These are phyloP conservation scores for Camellia japonica DNA, from an alignment of 148 eudicot species.

Conservation along the genomic window DNA sequence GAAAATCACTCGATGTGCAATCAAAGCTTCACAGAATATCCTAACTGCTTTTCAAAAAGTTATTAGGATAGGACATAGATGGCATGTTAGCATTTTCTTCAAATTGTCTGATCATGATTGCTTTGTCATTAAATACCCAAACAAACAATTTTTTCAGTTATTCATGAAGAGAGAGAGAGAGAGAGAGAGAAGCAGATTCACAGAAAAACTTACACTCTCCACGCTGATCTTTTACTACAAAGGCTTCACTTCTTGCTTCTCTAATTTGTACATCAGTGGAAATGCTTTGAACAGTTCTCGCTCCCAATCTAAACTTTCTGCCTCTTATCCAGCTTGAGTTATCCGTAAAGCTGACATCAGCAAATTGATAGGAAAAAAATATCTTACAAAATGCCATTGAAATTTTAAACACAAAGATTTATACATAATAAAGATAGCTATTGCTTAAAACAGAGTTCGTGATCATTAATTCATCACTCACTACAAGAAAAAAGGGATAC, in stretches of 20 bases:
- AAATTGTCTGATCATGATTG: background rate
- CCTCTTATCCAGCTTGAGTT: constrained; percentile 90
- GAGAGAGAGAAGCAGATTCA: background rate
- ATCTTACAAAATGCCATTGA: too few relatives aligned
- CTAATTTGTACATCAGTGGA: constrained; percentile 38
- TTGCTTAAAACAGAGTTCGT: too few relatives aligned
- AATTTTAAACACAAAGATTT: too few relatives aligned
- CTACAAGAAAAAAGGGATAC: too few relatives aligned
- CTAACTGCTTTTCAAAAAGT: background rate
- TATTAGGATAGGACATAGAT: background rate
- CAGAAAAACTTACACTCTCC: constrained; percentile 68
- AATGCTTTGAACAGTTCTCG: constrained; percentile 33
- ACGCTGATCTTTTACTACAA: constrained; percentile 79
- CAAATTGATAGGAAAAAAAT: constrained; percentile 4
- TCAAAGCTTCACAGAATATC: background rate
- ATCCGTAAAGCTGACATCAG: constrained; percentile 55
- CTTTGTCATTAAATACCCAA: background rate
- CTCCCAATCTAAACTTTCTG: constrained; percentile 68
- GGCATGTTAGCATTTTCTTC: background rate
- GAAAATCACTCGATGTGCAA: background rate
- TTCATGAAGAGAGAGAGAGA: background rate
- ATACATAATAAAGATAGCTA: too few relatives aligned
- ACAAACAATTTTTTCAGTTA: background rate
- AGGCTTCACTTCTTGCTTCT: constrained; percentile 75
- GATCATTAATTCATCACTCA: too few relatives aligned